These are phyloP conservation scores for Penicillium polonicum DNA, from an alignment of 2,329 filamentous ascomycete species.

Conservation along the genomic window DNA sequence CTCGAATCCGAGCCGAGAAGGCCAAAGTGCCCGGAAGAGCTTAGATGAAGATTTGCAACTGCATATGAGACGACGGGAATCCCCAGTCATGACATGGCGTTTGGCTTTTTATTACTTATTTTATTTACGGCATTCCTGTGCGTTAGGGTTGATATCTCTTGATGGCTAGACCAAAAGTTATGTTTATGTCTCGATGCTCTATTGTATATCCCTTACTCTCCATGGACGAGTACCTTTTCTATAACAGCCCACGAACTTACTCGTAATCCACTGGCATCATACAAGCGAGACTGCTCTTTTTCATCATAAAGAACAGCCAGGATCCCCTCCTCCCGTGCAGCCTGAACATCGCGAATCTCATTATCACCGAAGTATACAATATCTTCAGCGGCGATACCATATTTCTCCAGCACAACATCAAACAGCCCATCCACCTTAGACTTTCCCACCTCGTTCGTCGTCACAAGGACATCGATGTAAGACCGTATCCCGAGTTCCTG, in stretches of 20 bases:
- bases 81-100: conserved; percentile 25
- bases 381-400: conserved; percentile 19
- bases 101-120: conserved; percentile 20
- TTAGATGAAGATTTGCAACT: conserved; percentile 22
- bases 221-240: conserved; percentile 7
- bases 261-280: conserved; percentile 5
- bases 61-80: conserved; percentile 26
- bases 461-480: too few species aligned
- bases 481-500: too few species aligned
- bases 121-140: conserved; percentile 19
- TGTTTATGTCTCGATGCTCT: conserved; percentile 8
- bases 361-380: conserved; percentile 34
- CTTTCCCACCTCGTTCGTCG: conserved; percentile 29
- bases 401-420: conserved; percentile 14
- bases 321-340: conserved; percentile 26
- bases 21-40: conserved; percentile 32
- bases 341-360: conserved; percentile 26
- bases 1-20: conserved; percentile 52
- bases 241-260: conserved; percentile 15
- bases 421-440: conserved; percentile 38
- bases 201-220: conserved; percentile 5
- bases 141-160: conserved; percentile 16
- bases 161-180: conserved; percentile 24
- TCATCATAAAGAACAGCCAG: conserved; percentile 27
- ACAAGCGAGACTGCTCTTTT: background rate